A percentile compares a stretch with the other conserved stretches of the same genome.
These are phyloP conservation scores for Podospora pseudopauciseta DNA, from an alignment of 495 filamentous ascomycete species.

Conservation along the genomic window DNA sequence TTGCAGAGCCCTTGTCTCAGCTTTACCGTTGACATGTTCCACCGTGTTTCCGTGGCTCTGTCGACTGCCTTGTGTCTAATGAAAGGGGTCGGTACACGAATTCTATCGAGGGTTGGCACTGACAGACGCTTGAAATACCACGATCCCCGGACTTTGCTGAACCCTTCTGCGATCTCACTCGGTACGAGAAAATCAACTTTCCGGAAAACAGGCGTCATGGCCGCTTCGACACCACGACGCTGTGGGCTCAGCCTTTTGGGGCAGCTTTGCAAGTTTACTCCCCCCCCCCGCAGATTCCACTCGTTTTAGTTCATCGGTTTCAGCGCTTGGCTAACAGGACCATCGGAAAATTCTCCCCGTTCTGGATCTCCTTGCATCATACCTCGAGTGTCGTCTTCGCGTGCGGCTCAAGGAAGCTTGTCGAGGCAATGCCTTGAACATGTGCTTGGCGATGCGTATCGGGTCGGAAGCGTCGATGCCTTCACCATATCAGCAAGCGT, in stretches of 20 bases:
- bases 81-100: slow-evolving; percentile 8
- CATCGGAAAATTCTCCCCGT: background rate
- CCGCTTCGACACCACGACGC: background rate
- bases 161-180: background rate
- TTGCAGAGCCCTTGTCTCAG: slow-evolving; percentile 11
- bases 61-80: background rate
- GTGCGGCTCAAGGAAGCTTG: background rate
- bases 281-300: background rate
- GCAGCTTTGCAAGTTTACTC: background rate
- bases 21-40: slow-evolving; percentile 24
- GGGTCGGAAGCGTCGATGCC: background rate
- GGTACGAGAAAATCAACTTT: background rate
- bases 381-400: background rate
- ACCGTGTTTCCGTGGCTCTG: slow-evolving; percentile 21
- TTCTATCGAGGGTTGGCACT: background rate
- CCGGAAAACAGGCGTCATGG: background rate
- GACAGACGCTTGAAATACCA: background rate
- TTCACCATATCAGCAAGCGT: background rate
- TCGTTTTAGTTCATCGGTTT: slow-evolving; percentile 1
- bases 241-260: background rate
- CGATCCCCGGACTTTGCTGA: slow-evolving; percentile 8
- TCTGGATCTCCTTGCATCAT: background rate
- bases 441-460: background rate
- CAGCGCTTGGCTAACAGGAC: background rate
- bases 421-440: too few relatives aligned